Percentiles rank a stretch among this genome's conserved stretches.
phyloP scores from a whole-genome alignment of 441 rosid genomes.

The Dalechampia spathulata region DNA sequence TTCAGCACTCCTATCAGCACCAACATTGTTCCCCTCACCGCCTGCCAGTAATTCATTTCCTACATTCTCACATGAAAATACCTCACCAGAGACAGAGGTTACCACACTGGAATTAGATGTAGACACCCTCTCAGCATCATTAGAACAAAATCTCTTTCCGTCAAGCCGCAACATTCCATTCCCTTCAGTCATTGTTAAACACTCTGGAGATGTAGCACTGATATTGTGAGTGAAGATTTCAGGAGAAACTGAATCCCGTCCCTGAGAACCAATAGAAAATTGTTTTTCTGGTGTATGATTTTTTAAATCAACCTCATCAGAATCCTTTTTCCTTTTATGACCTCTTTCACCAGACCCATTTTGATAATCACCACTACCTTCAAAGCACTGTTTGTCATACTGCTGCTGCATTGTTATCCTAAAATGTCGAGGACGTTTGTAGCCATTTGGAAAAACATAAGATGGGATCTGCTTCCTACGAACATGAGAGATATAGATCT shows the following conservation, averaged over 20 bases:
- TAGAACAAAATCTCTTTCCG: slow-evolving; percentile 5
- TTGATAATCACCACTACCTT: slow-evolving; percentile 23
- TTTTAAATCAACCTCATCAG: slow-evolving; percentile 19
- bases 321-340: slow-evolving; percentile 42
- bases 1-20: slow-evolving; percentile 30
- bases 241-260: slow-evolving; percentile 26
- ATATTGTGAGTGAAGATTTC: slow-evolving; percentile 21
- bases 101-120: slow-evolving; percentile 28
- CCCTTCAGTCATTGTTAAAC: slow-evolving; percentile 10
- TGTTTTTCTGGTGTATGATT: slow-evolving; percentile 25
- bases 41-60: slow-evolving; percentile 34
- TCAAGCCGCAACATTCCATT: slow-evolving; percentile 8
- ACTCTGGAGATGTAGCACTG: slow-evolving; percentile 5
- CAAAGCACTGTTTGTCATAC: slow-evolving; percentile 22
- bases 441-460: slow-evolving; percentile 48
- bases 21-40: slow-evolving; percentile 34
- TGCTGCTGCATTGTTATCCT: slow-evolving; percentile 21
- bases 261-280: slow-evolving; percentile 23
- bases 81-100: slow-evolving; percentile 24
- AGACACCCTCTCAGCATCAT: slow-evolving; percentile 13
- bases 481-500: slow-evolving; percentile 56
- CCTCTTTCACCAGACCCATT: slow-evolving; percentile 25
- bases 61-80: slow-evolving; percentile 29
- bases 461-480: slow-evolving; percentile 53
- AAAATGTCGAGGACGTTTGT: slow-evolving; percentile 28